These are phyloP conservation scores for Candida oleophila DNA, from an alignment of 805 yeast genomes.

Conservation along the genomic window DNA sequence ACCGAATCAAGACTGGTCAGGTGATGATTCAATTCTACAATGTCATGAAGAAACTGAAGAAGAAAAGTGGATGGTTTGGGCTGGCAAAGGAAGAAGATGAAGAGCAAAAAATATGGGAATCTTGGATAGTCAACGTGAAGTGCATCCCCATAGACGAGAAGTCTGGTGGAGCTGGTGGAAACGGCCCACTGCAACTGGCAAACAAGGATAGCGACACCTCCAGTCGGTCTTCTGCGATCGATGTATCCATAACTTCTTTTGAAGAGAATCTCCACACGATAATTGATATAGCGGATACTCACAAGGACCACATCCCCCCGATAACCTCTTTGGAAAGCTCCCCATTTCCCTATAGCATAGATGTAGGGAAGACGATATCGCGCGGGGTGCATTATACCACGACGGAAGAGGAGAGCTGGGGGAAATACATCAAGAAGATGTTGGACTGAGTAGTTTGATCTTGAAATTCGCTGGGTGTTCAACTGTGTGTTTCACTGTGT, in stretches of 20 bases:
- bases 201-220: not conserved
- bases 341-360: conserved; percentile 58
- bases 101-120: conserved; percentile 61
- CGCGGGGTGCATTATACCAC: conserved; percentile 9
- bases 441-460: conserved; percentile 17
- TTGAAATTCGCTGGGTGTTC: not conserved
- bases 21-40: conserved; percentile 40
- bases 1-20: conserved; percentile 23
- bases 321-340: conserved; percentile 62
- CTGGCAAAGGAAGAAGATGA: conserved; percentile 19
- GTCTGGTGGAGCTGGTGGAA: not conserved
- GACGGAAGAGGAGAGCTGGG: conserved; percentile 38
- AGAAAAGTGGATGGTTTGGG: conserved; percentile 59
- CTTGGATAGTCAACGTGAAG: conserved; percentile 59
- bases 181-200: not conserved
- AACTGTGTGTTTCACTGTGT: no score
- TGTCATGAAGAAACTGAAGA: conserved; percentile 32
- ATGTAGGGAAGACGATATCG: conserved; percentile 15
- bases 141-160: conserved; percentile 34
- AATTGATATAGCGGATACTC: conserved; percentile 50
- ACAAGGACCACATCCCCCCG: conserved; percentile 72
- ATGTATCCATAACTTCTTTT: conserved; percentile 37
- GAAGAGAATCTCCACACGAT: conserved; percentile 44
- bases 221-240: conserved; percentile 16
- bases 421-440: conserved; percentile 44